Conservation (phyloP, 192 early-diverging fungal species). For the Backusella circina region DNA sequence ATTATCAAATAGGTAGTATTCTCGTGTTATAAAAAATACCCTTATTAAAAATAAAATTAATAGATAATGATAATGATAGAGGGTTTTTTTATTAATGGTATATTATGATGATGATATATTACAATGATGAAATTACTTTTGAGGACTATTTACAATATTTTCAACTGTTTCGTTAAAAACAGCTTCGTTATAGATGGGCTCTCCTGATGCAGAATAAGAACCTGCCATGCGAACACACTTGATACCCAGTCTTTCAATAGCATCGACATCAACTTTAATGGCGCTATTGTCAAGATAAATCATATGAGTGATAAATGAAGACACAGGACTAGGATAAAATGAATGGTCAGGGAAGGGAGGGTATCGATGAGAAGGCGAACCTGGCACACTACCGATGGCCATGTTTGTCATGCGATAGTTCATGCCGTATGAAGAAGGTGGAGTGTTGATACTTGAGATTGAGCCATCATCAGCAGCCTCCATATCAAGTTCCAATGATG, state of each 20-base stretch:
- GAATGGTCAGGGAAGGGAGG: conserved; percentile 34
- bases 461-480: not conserved
- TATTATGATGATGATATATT: not conserved
- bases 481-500: not conserved
- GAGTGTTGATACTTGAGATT: not conserved
- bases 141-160: not conserved
- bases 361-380: conserved; percentile 21
- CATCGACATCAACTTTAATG: conserved; percentile 43
- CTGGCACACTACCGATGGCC: conserved; percentile 2
- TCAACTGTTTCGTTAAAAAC: conserved; percentile 2
- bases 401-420: not conserved
- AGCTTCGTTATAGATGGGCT: conserved; percentile 6
- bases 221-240: conserved; percentile 37
- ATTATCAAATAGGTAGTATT: no score
- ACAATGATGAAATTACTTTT: not conserved
- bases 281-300: conserved; percentile 48
- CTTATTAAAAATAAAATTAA: no score
- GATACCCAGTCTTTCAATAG: conserved; percentile 48
- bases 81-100: not conserved
- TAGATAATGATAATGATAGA: not conserved
- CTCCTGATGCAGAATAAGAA: not conserved
- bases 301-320: conserved; percentile 49
- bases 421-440: conserved; percentile 4
- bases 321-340: conserved; percentile 29
- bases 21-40: no score